phyloP scores from a whole-genome alignment of 1,284 basidiomycete genomes.

The Heliocybe sulcata region DNA sequence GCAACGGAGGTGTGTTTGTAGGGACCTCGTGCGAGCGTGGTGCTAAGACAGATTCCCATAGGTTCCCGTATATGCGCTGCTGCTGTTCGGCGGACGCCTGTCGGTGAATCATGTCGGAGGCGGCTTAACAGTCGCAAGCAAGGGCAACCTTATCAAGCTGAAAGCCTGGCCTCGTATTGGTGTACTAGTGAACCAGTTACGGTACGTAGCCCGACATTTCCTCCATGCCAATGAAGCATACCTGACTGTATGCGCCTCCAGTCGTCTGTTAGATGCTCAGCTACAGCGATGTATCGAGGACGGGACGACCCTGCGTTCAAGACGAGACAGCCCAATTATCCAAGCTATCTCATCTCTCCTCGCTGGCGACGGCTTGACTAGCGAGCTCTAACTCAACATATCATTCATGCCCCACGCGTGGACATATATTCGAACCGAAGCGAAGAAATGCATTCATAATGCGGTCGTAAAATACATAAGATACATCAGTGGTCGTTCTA shows the following conservation, averaged over 20 bases:
- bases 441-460: constrained; percentile 1
- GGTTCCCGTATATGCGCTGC: constrained; percentile 80
- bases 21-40: constrained; percentile 10
- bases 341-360: constrained; percentile 68
- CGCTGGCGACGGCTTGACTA: constrained; percentile 44
- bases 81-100: constrained; percentile 81
- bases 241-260: constrained; percentile 15
- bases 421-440: too few species aligned
- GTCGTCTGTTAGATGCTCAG: constrained; percentile 66
- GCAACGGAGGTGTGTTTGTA: constrained; percentile 72
- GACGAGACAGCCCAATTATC: constrained; percentile 50
- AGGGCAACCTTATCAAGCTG: constrained; percentile 50
- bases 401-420: too few species aligned
- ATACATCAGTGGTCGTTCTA: not conserved
- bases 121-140: constrained; percentile 61
- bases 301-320: constrained; percentile 39
- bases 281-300: constrained; percentile 52
- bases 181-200: constrained; percentile 84
- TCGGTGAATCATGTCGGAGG: constrained; percentile 75
- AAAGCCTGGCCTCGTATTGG: constrained; percentile 86
- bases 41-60: constrained; percentile 17
- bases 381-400: constrained; percentile 4
- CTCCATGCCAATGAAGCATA: not conserved
- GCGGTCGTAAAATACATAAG: not conserved
- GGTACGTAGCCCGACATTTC: constrained; percentile 34